Evolutionary conservation across 2,329 filamentous ascomycete species (phyloP), one percentile per base, ranked within the genome.

Genomic region (Monilinia vaccinii-corymbosi): DNA sequence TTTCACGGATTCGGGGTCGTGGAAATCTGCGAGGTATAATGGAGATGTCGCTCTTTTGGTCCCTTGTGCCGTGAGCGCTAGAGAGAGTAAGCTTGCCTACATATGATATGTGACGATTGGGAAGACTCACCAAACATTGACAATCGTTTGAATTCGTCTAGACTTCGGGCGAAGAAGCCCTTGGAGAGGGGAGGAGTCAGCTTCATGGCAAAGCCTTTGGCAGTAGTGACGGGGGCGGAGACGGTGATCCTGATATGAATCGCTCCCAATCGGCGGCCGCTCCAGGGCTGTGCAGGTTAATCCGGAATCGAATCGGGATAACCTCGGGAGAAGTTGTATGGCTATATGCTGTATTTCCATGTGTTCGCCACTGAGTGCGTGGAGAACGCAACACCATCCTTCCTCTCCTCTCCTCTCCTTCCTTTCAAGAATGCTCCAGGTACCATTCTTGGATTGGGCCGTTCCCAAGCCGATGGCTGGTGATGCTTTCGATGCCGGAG

Each of bases 31-130:
- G 38, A 94, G 79, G 8, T 80, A 76, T 61, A 82, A 83, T 1
- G 88, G 85, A 28, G 81, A 82, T 1, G 78, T 79, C 28, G 88
- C 82, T 31, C 80, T 80, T 66, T 83, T 84, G 68, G 91, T 78
- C 53, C 81, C 86, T 74, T 92, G 87, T 66, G 88, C 78, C 56
- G 81, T 87, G 65, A 89, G 73, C 42, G 83, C 89, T 91, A 70
- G 56, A 56, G 25, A 60, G 38, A 63, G 50, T 61, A 34, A 44
- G 55, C 62, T 32, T 64, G 60, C 47, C 13, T 60, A 60, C 38
- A 61, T 57, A 63, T 47, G 64, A 52, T n/a, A 52, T 23, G 13
- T 14, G 31, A 36, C 16, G 28, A 14, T 45, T 28, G 28, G 21
- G 40, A 40, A 38, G 32, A 14, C 72, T 9, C 74, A 85, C 83